Evolutionary conservation across 805 yeast species (phyloP).

Genomic region (Lipomyces yamanashiensis): DNA sequence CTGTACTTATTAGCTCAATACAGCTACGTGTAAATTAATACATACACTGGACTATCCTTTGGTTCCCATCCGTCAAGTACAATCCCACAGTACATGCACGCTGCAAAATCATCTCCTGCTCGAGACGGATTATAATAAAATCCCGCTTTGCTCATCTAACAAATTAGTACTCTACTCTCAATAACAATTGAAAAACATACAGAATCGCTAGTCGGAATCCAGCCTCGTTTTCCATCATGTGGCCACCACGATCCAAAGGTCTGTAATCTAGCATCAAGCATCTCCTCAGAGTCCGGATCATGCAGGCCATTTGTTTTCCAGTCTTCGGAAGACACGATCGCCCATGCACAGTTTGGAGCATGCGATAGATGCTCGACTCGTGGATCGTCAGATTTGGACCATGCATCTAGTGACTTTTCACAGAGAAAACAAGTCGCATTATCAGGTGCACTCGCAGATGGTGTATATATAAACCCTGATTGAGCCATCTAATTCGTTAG

Average conservation of each 20-base stretch:
- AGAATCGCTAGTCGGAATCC: slow-evolving; percentile 48
- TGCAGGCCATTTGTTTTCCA: slow-evolving; percentile 39
- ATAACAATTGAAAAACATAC: slow-evolving; percentile 15
- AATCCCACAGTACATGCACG: slow-evolving; percentile 68
- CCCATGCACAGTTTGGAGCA: slow-evolving; percentile 48
- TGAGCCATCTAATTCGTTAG: slow-evolving; percentile 49
- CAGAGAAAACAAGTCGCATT: slow-evolving; percentile 66
- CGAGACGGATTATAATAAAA: slow-evolving; percentile 61
- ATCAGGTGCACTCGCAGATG: slow-evolving; percentile 52
- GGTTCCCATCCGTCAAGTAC: slow-evolving; percentile 74
- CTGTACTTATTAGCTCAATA: slow-evolving; percentile 11
- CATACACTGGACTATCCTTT: slow-evolving; percentile 60
- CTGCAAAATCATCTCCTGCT: slow-evolving; percentile 56
- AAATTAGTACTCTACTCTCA: neutral
- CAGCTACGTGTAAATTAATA: neutral
- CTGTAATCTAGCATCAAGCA: slow-evolving; percentile 37
- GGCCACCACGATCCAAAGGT: slow-evolving; percentile 54
- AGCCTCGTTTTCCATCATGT: slow-evolving; percentile 49
- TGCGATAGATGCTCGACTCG: slow-evolving; percentile 52
- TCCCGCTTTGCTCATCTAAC: slow-evolving; percentile 61
- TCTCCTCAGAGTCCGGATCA: slow-evolving; percentile 39
- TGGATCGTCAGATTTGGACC: slow-evolving; percentile 61
- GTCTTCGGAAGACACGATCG: slow-evolving; percentile 37
- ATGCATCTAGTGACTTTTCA: slow-evolving; percentile 58
- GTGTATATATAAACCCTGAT: slow-evolving; percentile 67